These are phyloP conservation scores for Mucor plumbeus DNA, from an alignment of 371 early-diverging fungal genomes.

Conservation along the genomic window DNA sequence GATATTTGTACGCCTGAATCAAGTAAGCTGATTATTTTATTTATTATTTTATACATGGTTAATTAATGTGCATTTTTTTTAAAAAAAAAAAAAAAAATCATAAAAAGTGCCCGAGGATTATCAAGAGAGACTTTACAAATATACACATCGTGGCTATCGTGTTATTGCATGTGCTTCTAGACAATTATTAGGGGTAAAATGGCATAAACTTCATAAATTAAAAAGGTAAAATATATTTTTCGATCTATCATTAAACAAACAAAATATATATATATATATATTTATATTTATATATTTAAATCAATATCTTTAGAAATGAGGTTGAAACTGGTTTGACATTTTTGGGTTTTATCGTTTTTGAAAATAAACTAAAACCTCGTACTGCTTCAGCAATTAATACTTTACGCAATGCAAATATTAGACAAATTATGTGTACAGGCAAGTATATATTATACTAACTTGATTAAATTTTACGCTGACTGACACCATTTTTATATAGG, in stretches of 20 bases:
- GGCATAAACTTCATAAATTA: slow-evolving; percentile 79
- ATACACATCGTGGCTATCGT: slow-evolving; percentile 95
- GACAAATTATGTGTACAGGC: slow-evolving; percentile 98
- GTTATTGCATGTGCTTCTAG: slow-evolving; percentile 94
- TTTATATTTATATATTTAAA: no score
- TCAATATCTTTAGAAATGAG: slow-evolving; percentile 62
- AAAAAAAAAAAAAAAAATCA: not conserved
- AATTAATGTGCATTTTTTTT: slow-evolving; percentile 10
- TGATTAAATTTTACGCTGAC: not conserved
- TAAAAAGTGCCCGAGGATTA: slow-evolving; percentile 83
- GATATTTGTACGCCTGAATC: slow-evolving; percentile 82
- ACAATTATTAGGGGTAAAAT: slow-evolving; percentile 70
- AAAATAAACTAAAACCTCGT: slow-evolving; percentile 96
- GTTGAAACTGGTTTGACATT: slow-evolving; percentile 89
- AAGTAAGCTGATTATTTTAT: slow-evolving; percentile 36
- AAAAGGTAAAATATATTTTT: slow-evolving; percentile 44
- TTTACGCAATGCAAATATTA: slow-evolving; percentile 87
- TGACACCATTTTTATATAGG: slow-evolving; percentile 45
- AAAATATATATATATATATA: no score
- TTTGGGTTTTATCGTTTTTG: slow-evolving; percentile 97
- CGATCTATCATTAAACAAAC: no score
- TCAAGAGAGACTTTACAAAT: slow-evolving; percentile 74
- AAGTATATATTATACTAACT: slow-evolving; percentile 16
- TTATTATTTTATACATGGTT: slow-evolving; percentile 13
- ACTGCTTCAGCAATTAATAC: slow-evolving; percentile 84